Evolutionary conservation across 108 stramenopile genomes (phyloP), one percentile per base, ranked within the genome.

Genomic region (Nannochloropsis granulata): DNA sequence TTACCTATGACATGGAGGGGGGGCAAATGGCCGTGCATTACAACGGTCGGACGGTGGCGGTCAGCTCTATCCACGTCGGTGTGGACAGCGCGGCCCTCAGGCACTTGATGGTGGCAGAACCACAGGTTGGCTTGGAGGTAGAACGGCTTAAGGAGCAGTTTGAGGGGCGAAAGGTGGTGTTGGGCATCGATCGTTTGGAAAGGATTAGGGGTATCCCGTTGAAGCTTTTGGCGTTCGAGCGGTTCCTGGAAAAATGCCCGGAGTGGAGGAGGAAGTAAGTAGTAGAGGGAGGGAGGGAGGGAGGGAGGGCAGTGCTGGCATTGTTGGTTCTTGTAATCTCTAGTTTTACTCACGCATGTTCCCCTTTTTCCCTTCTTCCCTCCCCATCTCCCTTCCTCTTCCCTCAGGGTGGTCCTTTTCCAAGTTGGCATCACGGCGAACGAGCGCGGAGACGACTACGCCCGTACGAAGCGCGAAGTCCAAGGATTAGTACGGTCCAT

Each of bases 31-130:
- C 82, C 23, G 79, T 98, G 43, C 94, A 95, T 83, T 95, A 94
- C 81, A 94, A 96, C 87, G 98, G 98, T 45, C 90, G 98, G 12
- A 93, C 95, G 83, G 96, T 98, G 21, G 88, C 93, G 79, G 93
- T 98, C 44, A 95, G 95, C 23, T 95, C 94, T 90, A 96, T 97
- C 78, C 98, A 98, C 90, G 97, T 95, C 34, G 97, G 98, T 78
- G 92, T 97, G 25, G 96, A 98, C 42, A 71, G 80, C 3, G 26
- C 43, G 13, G 83, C 81, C 5, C 80, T 87, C 25, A 89, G 90
- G 88, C 85, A 71, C 42, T 78, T 83, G 42, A n/a, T 44, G 43
- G 43, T 88, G 19, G 56, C 42, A 71, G 81, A 34, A 21, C n/a
- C 84, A 21, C 44, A 24, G 26, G 82, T 83, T 2, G 14, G 21